Base-by-base conservation (phyloP, 2,329 filamentous ascomycete genomes). In the Alternaria gansuensis region DNA sequence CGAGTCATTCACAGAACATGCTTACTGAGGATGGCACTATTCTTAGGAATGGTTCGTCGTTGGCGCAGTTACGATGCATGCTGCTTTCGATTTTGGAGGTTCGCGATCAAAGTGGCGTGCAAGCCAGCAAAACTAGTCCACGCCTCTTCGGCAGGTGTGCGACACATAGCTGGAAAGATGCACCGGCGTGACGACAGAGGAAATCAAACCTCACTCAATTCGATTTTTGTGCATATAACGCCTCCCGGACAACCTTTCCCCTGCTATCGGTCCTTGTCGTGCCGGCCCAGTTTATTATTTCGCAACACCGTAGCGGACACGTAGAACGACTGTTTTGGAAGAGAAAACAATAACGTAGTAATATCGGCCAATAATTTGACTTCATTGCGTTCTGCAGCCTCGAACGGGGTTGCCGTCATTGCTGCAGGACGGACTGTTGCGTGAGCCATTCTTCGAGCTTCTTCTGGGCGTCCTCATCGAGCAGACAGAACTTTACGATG, bases 401-500 rank as follows among this genome's bases (percentile, higher is more conserved):
- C 26, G 5, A 28, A 28, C 26, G 24, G 10, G 14, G 23, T 2
- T 11, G 39, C 39, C 23, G 21, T 23, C 24, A 41, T 41, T 21
- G 21, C 21, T 24, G 39, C 11, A 41, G 39, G 21, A 41, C 39
- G 21, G 39, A 41, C 23, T 60, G 59, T 52, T 65, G 66, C 2
- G 53, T 54, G 46, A 70, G 31, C 65, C 65, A 70, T 14, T 63
- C 60, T 29, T 68, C 61, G 28, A 72, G 26, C 48, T 60, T 69
- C 45, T 54, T 46, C 60, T 75, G 72, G 8, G 66, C 68, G 9
- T 59, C 60, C 26, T 58, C 57, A 59, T 71, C 66, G 5, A 77
- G 62, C 48, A 67, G 65, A 41, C 74, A 76, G 34, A 77, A 69
- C 41, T 62, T 57, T 1, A 73, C 70, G 5, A 43, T 23, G 5